Evolutionary conservation across 2,329 filamentous ascomycete species (phyloP), one percentile per base, ranked within the genome.

Genomic region (Incumbomyces delicatus): DNA sequence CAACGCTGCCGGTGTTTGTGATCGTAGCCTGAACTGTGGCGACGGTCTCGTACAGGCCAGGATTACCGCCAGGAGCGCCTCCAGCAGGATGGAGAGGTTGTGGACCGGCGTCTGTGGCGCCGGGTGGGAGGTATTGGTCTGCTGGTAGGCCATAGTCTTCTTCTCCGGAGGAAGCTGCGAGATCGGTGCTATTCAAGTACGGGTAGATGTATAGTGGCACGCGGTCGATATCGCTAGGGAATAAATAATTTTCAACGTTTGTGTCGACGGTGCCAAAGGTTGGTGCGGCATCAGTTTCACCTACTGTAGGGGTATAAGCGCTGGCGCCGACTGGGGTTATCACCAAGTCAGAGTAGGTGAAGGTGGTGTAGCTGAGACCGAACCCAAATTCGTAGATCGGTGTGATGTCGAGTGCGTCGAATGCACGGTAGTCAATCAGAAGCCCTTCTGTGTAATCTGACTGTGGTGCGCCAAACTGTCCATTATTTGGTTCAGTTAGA

Each of bases 331-430:
- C 54, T 12, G 61, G 58, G 46, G 61, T 60, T 46, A 83, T 66
- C 13, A 70, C 62, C 27, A 83, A 61, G 58, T 78, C 63, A n/a
- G 76, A 78, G 64, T 77, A 80, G 17, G 66, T 63, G 60, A 81
- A 81, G 2, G 66, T 78, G n/a, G 77, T 81, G 63, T 81, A 81
- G 41, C 73, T 77, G 41, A 81, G 64, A 47, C 78, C 78, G 55
- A 70, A 77, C 22, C 77, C 77, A 49, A 81, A 81, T 51, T 81
- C 78, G 58, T 77, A 81, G 48, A 76, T 69, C 0, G 78, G 78
- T 8, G 70, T 72, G 47, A 75, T 71, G 55, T 72, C 68, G 55
- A 68, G 62, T 58, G 71, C 69, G 63, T 79, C 76, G 46, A 80
- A 78, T 36, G 60, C 57, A 31, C 70, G 66, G 54, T 73, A 73